Evolutionary conservation across 164 flowering plant species (phyloP).

Genomic region (Berberis vulgaris): DNA sequence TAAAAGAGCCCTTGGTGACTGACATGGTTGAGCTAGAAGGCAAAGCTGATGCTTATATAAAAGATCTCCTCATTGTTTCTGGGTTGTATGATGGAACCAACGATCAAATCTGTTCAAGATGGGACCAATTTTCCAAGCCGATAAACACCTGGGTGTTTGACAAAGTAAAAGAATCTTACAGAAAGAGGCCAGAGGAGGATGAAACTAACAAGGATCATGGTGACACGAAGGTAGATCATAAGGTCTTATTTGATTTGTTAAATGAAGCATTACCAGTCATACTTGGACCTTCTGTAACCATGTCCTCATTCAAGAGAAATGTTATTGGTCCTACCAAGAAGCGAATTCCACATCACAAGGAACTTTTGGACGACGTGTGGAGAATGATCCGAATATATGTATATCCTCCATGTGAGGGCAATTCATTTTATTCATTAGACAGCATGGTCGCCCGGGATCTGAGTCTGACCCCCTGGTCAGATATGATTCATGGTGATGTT

Average conservation of each 20-base stretch:
- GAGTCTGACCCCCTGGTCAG: conserved; percentile 35
- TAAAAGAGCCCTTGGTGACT: conserved; percentile 24
- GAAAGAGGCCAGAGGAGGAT: conserved; percentile 20
- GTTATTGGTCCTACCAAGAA: conserved; percentile 12
- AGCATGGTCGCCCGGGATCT: conserved; percentile 41
- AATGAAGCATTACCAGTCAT: conserved; percentile 53
- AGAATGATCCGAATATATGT: conserved; percentile 29
- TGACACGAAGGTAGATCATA: conserved; percentile 35
- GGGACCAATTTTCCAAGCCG: conserved; percentile 45
- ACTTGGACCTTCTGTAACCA: conserved; percentile 33
- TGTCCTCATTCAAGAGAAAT: conserved; percentile 35
- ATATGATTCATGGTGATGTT: conserved; percentile 32
- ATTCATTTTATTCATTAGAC: conserved; percentile 37
- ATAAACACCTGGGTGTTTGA: conserved; percentile 45
- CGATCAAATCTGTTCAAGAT: conserved; percentile 28
- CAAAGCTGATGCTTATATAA: conserved; percentile 45
- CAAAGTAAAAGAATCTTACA: conserved; percentile 59
- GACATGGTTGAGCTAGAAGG: conserved; percentile 35
- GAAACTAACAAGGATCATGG: conserved; percentile 11
- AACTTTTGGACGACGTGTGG: conserved; percentile 50
- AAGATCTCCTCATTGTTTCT: conserved; percentile 70
- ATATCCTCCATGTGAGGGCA: conserved; percentile 34
- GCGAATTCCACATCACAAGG: conserved; percentile 33
- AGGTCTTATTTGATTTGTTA: conserved; percentile 51
- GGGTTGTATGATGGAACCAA: conserved; percentile 57